Evolutionary conservation across 768 basidiomycete genomes (phyloP).

Genomic region (Pleurotus citrinopileatus): DNA sequence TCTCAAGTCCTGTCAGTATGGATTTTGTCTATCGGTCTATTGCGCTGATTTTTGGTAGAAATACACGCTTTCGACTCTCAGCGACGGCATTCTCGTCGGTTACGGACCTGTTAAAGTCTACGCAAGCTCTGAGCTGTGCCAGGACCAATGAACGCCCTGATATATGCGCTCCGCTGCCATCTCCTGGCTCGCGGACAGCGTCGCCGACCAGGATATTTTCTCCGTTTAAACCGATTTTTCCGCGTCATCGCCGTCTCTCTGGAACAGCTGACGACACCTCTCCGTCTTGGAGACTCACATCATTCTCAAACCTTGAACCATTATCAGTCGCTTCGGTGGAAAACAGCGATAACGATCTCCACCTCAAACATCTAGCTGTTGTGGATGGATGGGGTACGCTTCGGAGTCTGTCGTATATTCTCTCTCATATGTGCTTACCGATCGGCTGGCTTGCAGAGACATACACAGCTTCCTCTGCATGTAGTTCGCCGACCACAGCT

Average conservation of each 20-base stretch:
- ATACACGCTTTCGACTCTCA: constrained; percentile 15
- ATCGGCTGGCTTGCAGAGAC: constrained; percentile 25
- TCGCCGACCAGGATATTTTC: neutral
- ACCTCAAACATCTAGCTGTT: constrained; percentile 50
- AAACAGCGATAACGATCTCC: constrained; percentile 41
- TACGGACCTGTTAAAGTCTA: neutral
- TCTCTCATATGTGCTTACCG: neutral
- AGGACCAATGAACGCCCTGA: neutral
- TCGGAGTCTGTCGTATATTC: neutral
- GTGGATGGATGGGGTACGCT: constrained; percentile 66
- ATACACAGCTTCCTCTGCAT: constrained; percentile 37
- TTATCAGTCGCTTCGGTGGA: constrained; percentile 25
- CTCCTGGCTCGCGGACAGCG: neutral
- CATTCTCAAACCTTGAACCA: constrained; percentile 22
- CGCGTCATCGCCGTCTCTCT: constrained; percentile 27
- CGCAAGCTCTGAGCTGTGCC: neutral
- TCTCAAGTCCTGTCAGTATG: constrained; percentile 40
- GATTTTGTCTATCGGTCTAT: constrained; percentile 5
- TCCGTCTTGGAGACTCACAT: constrained; percentile 13
- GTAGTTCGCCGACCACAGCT: constrained; percentile 36
- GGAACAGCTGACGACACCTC: constrained; percentile 10
- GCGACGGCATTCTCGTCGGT: constrained; percentile 11
- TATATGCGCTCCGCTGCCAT: neutral
- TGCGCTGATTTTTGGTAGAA: constrained; percentile 8
- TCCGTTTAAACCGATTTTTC: constrained; percentile 34